Evolutionary conservation across 805 yeast genomes (phyloP).

Genomic region (Schizosaccharomyces cryophilus): DNA sequence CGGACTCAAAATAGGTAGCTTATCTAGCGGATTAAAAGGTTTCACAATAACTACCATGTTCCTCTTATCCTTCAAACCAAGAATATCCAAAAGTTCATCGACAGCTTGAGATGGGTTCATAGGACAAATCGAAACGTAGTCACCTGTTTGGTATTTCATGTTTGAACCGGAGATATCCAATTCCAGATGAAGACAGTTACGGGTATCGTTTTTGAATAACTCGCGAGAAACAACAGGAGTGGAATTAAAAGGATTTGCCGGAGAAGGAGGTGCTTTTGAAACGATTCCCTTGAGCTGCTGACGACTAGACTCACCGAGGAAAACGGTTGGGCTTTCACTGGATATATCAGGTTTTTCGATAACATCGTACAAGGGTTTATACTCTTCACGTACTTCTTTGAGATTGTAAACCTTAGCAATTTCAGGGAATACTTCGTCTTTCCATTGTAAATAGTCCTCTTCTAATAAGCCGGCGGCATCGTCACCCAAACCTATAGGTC

Average conservation of each 20-base stretch:
- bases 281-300: slow-evolving; percentile 22
- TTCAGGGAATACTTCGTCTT: slow-evolving; percentile 44
- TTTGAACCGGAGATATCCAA: slow-evolving; percentile 55
- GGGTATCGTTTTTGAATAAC: slow-evolving; percentile 33
- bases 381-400: slow-evolving; percentile 56
- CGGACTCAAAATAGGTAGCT: slow-evolving; percentile 25
- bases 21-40: slow-evolving; percentile 32
- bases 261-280: slow-evolving; percentile 51
- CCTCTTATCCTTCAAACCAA: slow-evolving; percentile 30
- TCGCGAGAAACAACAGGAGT: slow-evolving; percentile 37
- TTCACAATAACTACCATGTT: slow-evolving; percentile 37
- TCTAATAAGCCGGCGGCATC: slow-evolving; percentile 88
- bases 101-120: slow-evolving; percentile 63
- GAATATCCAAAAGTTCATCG: slow-evolving; percentile 34
- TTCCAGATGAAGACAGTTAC: slow-evolving; percentile 79
- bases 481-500: slow-evolving; percentile 74
- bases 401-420: slow-evolving; percentile 39
- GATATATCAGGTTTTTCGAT: slow-evolving; percentile 8
- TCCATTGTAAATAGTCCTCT: slow-evolving; percentile 87
- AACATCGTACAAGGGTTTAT: slow-evolving; percentile 38
- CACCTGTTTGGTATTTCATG: slow-evolving; percentile 79
- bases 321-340: slow-evolving; percentile 18
- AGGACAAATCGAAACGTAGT: slow-evolving; percentile 87
- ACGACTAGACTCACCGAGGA: slow-evolving; percentile 61
- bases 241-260: slow-evolving; percentile 57